Percentiles rank a stretch among this genome's conserved stretches.
These are phyloP conservation scores for Bipolaris zeicola DNA, from an alignment of 2,329 filamentous ascomycete genomes.

Conservation along the genomic window DNA sequence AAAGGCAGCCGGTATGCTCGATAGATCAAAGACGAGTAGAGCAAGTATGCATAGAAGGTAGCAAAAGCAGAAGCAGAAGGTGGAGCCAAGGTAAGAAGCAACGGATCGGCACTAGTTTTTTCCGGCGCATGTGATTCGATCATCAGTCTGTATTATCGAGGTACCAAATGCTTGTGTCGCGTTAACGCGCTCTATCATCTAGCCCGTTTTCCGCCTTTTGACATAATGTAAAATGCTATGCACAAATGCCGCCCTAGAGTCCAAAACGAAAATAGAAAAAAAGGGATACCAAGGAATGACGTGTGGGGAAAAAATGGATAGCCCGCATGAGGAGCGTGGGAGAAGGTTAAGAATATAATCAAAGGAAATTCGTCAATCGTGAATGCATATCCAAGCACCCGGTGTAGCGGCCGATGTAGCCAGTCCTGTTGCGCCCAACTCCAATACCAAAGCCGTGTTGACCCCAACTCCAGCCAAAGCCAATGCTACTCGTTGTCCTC, in stretches of 20 bases:
- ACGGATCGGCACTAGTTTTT: constrained; percentile 23
- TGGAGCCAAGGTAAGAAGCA: constrained; percentile 15
- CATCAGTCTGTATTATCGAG: constrained; percentile 23
- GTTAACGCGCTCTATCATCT: constrained; percentile 31
- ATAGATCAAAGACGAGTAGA: background rate
- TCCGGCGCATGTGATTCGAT: constrained; percentile 32
- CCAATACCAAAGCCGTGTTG: constrained; percentile 34
- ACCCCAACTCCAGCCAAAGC: constrained; percentile 30
- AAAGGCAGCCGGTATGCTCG: constrained; percentile 17
- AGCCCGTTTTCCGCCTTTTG: constrained; percentile 27
- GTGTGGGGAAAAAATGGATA: constrained; percentile 8
- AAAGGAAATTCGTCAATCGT: constrained; percentile 46
- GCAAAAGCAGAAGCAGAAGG: constrained; percentile 6
- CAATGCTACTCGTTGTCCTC: constrained; percentile 38
- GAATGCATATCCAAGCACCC: constrained; percentile 36
- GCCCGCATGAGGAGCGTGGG: constrained; percentile 7
- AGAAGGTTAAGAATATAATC: constrained; percentile 18
- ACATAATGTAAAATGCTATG: constrained; percentile 27
- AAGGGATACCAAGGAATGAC: constrained; percentile 23
- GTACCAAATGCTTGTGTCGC: constrained; percentile 17
- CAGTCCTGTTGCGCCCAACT: constrained; percentile 38
- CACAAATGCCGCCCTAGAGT: constrained; percentile 26
- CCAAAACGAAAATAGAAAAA: constrained; percentile 1
- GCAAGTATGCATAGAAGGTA: constrained; percentile 1
- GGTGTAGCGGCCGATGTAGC: constrained; percentile 23